A percentile compares a stretch with the other conserved stretches of the same genome.
phyloP scores from a whole-genome alignment of 371 early-diverging fungal species.

The Parasitella parasitica region DNA sequence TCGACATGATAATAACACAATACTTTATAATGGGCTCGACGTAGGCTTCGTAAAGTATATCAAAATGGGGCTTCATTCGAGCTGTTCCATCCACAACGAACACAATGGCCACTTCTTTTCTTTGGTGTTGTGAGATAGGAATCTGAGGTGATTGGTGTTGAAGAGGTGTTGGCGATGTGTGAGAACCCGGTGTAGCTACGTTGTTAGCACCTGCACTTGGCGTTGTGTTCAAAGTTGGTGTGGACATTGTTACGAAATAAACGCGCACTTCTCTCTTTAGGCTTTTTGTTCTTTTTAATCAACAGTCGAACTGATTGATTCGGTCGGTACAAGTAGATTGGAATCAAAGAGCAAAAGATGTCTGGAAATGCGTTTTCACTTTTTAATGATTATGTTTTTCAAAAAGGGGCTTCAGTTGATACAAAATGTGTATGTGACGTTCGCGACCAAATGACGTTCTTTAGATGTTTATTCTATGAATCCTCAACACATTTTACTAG shows the following conservation, averaged over 20 bases:
- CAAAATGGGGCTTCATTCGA: slow-evolving; percentile 54
- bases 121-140: slow-evolving; percentile 35
- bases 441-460: no score
- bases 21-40: slow-evolving; percentile 63
- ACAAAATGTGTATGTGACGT: no score
- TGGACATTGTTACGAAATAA: slow-evolving; percentile 6
- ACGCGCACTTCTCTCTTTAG: background rate
- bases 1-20: background rate
- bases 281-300: background rate
- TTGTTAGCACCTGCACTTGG: background rate
- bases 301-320: no score
- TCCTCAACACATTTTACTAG: slow-evolving; percentile 45
- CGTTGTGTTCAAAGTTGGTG: slow-evolving; percentile 3
- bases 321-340: no score
- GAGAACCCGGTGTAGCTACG: slow-evolving; percentile 41
- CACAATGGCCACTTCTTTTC: slow-evolving; percentile 58
- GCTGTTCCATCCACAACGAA: slow-evolving; percentile 65
- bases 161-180: slow-evolving; percentile 55
- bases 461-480: background rate
- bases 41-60: slow-evolving; percentile 51
- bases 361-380: background rate
- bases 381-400: background rate
- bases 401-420: no score
- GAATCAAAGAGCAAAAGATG: background rate
- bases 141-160: slow-evolving; percentile 87